Conservation (phyloP, 305 asterid genomes). For the Salvia sclarea region DNA sequence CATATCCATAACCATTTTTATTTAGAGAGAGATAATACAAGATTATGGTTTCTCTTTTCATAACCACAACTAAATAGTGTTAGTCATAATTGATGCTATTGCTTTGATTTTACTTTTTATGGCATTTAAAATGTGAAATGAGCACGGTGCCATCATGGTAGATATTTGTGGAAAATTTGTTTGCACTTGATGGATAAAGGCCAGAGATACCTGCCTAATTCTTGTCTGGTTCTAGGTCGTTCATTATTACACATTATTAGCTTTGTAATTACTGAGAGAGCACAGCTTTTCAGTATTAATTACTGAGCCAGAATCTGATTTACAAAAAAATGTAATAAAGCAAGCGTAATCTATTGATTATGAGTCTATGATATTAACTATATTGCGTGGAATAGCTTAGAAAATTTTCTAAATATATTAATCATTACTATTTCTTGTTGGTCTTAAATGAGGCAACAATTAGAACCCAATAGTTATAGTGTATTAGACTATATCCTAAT, state of each 20-base stretch:
- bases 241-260: slow-evolving; percentile 2
- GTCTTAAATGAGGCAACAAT: background rate
- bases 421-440: background rate
- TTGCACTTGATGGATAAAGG: background rate
- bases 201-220: background rate
- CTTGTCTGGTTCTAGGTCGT: slow-evolving; percentile 9
- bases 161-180: background rate
- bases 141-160: background rate
- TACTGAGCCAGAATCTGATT: background rate
- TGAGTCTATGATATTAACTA: too few relatives aligned
- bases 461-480: background rate
- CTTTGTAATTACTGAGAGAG: background rate
- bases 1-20: background rate
- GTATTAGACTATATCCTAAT: background rate
- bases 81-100: background rate
- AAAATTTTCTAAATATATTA: background rate
- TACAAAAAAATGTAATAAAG: background rate
- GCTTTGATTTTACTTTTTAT: background rate
- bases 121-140: background rate
- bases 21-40: background rate
- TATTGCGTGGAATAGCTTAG: too few relatives aligned
- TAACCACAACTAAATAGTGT: background rate
- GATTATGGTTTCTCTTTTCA: background rate
- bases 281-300: background rate
- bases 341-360: too few relatives aligned